Conservation (phyloP, 2,329 filamentous ascomycete genomes). For the Xylaria digitata region DNA sequence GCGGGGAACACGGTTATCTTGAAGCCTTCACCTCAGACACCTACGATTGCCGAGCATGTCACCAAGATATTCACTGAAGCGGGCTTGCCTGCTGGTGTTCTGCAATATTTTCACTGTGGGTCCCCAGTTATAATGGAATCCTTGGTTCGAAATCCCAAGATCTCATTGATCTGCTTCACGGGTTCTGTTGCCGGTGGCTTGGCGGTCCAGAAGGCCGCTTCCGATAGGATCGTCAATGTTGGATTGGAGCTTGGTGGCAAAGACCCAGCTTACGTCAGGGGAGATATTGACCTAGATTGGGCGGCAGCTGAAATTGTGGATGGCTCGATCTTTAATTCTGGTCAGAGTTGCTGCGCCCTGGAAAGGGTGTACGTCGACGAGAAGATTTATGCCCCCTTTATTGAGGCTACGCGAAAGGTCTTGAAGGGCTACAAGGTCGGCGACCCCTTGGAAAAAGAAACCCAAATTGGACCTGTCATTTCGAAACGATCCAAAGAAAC, state of each 20-base stretch:
- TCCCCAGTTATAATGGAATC: slow-evolving; percentile 80
- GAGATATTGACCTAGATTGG: slow-evolving; percentile 89
- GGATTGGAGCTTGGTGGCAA: slow-evolving; percentile 94
- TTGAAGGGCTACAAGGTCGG: slow-evolving; percentile 85
- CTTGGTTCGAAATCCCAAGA: slow-evolving; percentile 79
- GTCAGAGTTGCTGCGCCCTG: slow-evolving; percentile 95
- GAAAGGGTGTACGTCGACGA: slow-evolving; percentile 93
- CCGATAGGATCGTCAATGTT: slow-evolving; percentile 85
- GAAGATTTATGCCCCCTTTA: slow-evolving; percentile 83
- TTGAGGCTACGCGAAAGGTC: slow-evolving; percentile 82
- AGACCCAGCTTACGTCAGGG: slow-evolving; percentile 89
- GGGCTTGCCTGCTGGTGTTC: slow-evolving; percentile 82
- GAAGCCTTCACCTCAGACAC: slow-evolving; percentile 95
- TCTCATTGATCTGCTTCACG: slow-evolving; percentile 90
- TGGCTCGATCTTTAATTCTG: slow-evolving; percentile 96
- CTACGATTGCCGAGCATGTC: slow-evolving; percentile 88
- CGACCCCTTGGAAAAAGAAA: slow-evolving; percentile 83
- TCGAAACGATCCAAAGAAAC: slow-evolving; percentile 81
- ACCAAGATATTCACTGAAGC: slow-evolving; percentile 80
- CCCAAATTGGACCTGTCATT: slow-evolving; percentile 88
- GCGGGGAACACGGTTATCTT: slow-evolving; percentile 91
- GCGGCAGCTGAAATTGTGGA: slow-evolving; percentile 95
- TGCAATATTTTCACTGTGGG: slow-evolving; percentile 93
- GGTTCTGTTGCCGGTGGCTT: slow-evolving; percentile 90
- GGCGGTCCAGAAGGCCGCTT: slow-evolving; percentile 84